Evolutionary conservation across 2,329 filamentous ascomycete genomes (phyloP).

Genomic region (Pseudogymnoascus sp.): DNA sequence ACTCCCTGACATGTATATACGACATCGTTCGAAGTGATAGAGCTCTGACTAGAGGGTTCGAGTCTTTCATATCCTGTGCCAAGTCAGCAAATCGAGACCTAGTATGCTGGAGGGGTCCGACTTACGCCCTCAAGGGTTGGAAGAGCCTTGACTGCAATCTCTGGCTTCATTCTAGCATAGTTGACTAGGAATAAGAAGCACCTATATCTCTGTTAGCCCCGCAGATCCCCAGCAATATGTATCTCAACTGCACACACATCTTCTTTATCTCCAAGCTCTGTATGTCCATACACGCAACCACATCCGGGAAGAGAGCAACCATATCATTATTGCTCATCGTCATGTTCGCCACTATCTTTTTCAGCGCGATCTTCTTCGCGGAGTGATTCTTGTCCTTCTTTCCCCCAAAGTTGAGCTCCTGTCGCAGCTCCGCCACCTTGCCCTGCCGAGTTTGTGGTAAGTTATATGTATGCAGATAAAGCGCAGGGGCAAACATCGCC

Average conservation of each 20-base stretch:
- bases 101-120: slow-evolving; percentile 2
- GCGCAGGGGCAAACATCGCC: slow-evolving; percentile 28
- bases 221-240: not conserved
- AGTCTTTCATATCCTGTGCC: slow-evolving; percentile 78
- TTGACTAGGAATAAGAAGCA: slow-evolving; percentile 97
- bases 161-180: slow-evolving; percentile 88
- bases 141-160: slow-evolving; percentile 86
- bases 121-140: slow-evolving; percentile 73
- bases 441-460: slow-evolving; percentile 55
- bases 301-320: slow-evolving; percentile 91
- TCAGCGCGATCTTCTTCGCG: slow-evolving; percentile 93
- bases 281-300: slow-evolving; percentile 92
- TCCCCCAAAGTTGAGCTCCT: slow-evolving; percentile 84
- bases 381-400: slow-evolving; percentile 98
- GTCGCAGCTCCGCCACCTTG: slow-evolving; percentile 94
- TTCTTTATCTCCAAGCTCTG: slow-evolving; percentile 97
- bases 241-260: slow-evolving; percentile 56
- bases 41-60: slow-evolving; percentile 84
- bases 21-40: slow-evolving; percentile 91
- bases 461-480: slow-evolving; percentile 17
- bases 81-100: slow-evolving; percentile 7
- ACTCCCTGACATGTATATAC: slow-evolving; percentile 93
- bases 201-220: slow-evolving; percentile 43
- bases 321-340: slow-evolving; percentile 99
- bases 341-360: slow-evolving; percentile 99